Evolutionary conservation across 139 green algal genomes (phyloP).

Genomic region (Asterochloris erici): DNA sequence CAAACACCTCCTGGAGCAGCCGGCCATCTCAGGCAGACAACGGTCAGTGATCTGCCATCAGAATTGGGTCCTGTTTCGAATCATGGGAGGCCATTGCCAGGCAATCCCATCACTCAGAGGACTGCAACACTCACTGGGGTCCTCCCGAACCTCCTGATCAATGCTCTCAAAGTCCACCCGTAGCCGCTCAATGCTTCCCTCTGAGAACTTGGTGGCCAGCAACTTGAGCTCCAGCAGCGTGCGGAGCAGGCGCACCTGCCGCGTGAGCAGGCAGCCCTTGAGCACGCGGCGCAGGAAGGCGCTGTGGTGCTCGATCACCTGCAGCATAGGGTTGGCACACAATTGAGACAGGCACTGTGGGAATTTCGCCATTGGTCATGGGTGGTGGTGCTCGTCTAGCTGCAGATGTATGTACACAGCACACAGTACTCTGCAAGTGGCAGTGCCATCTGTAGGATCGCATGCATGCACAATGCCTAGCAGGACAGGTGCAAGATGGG

Average conservation of each 20-base stretch:
- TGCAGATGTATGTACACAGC: not conserved
- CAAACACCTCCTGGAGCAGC: too few species aligned
- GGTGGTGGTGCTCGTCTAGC: not conserved
- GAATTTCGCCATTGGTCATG: not conserved
- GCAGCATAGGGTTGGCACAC: not conserved
- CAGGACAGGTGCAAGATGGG: too few species aligned
- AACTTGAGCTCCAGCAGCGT: constrained; percentile 37
- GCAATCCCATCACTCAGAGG: too few species aligned
- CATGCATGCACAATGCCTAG: too few species aligned
- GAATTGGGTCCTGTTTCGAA: too few species aligned
- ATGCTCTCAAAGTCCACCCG: too few species aligned
- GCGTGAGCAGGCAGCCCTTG: constrained; percentile 55
- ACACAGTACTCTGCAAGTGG: not conserved
- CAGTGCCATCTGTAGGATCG: too few species aligned
- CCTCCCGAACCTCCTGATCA: too few species aligned
- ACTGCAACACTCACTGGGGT: too few species aligned
- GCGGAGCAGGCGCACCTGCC: constrained; percentile 39
- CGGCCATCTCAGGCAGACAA: too few species aligned
- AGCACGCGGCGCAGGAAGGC: constrained; percentile 58
- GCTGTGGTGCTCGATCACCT: constrained; percentile 64
- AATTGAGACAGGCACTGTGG: not conserved
- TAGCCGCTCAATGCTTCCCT: not conserved
- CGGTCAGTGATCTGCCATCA: too few species aligned
- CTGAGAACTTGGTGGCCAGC: constrained; percentile 32
- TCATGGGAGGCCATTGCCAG: too few species aligned